These are phyloP conservation scores for Cicer pinnatifidum DNA, from an alignment of 306 rosid species.

Conservation along the genomic window DNA sequence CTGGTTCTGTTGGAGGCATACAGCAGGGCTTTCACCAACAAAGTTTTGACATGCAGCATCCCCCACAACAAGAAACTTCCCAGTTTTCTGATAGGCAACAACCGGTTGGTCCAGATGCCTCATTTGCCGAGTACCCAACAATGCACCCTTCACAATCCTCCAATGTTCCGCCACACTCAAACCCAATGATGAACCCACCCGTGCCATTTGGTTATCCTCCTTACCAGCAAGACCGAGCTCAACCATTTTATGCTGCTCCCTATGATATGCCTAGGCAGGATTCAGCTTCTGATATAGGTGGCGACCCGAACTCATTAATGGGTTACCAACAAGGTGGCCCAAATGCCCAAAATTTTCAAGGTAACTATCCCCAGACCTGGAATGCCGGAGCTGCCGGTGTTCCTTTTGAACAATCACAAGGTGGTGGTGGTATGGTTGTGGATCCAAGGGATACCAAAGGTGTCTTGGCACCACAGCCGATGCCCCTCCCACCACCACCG, in stretches of 20 bases:
- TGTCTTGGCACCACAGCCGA: slow-evolving; percentile 65
- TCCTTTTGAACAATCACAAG: slow-evolving; percentile 68
- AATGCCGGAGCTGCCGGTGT: slow-evolving; percentile 56
- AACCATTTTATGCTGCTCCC: slow-evolving; percentile 71
- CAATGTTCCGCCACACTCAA: slow-evolving; percentile 64
- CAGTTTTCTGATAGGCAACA: slow-evolving; percentile 74
- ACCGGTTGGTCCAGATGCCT: slow-evolving; percentile 62
- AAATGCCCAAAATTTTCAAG: slow-evolving; percentile 59
- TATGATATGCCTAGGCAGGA: slow-evolving; percentile 78
- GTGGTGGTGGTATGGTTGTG: slow-evolving; percentile 57
- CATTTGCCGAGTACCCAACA: slow-evolving; percentile 68
- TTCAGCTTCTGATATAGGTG: slow-evolving; percentile 63
- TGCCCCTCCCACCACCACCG: slow-evolving; percentile 65
- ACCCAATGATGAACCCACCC: slow-evolving; percentile 72
- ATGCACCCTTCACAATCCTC: slow-evolving; percentile 70
- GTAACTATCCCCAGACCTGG: slow-evolving; percentile 76
- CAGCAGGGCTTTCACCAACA: slow-evolving; percentile 64
- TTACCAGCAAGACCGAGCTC: slow-evolving; percentile 75
- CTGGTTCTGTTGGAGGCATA: slow-evolving; percentile 50
- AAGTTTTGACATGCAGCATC: slow-evolving; percentile 78
- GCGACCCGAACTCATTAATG: slow-evolving; percentile 71
- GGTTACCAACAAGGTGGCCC: slow-evolving; percentile 74
- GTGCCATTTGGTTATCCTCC: slow-evolving; percentile 71
- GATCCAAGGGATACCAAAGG: slow-evolving; percentile 86
- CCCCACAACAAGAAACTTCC: slow-evolving; percentile 64